Conservation (phyloP, 768 basidiomycete species). For the Mycena crocata region DNA sequence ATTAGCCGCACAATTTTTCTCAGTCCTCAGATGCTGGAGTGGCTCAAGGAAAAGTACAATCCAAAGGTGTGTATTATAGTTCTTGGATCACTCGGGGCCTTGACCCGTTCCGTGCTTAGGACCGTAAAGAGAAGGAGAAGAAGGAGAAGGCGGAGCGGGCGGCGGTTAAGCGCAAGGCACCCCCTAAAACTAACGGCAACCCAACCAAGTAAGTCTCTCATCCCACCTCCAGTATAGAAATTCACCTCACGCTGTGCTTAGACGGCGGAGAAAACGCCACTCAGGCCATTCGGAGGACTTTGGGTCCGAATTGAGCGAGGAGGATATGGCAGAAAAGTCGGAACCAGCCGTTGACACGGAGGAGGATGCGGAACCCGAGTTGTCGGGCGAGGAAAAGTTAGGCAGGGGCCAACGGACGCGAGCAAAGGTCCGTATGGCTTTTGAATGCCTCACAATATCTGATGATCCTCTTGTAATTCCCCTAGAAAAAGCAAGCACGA, state of each 20-base stretch:
- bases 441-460: too few relatives aligned
- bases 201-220: constrained; percentile 53
- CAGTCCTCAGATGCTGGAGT: constrained; percentile 65
- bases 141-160: constrained; percentile 65
- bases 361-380: constrained; percentile 37
- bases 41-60: constrained; percentile 65
- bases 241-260: constrained; percentile 32
- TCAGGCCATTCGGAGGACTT: constrained; percentile 56
- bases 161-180: constrained; percentile 66
- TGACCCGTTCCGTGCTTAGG: constrained; percentile 20
- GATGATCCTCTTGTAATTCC: too few relatives aligned
- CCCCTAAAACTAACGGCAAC: constrained; percentile 56
- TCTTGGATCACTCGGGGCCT: constrained; percentile 3
- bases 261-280: constrained; percentile 50
- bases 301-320: constrained; percentile 51
- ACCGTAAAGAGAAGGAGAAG: constrained; percentile 64
- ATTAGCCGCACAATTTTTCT: constrained; percentile 77
- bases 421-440: constrained; percentile 56
- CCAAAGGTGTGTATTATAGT: constrained; percentile 44
- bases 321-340: constrained; percentile 47
- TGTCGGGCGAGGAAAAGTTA: constrained; percentile 47
- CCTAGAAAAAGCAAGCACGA: constrained; percentile 25
- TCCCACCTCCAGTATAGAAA: not conserved
- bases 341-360: constrained; percentile 40
- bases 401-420: constrained; percentile 53